Evolutionary conservation across 1,284 basidiomycete genomes (phyloP).

Genomic region (Meripilus lineatus): DNA sequence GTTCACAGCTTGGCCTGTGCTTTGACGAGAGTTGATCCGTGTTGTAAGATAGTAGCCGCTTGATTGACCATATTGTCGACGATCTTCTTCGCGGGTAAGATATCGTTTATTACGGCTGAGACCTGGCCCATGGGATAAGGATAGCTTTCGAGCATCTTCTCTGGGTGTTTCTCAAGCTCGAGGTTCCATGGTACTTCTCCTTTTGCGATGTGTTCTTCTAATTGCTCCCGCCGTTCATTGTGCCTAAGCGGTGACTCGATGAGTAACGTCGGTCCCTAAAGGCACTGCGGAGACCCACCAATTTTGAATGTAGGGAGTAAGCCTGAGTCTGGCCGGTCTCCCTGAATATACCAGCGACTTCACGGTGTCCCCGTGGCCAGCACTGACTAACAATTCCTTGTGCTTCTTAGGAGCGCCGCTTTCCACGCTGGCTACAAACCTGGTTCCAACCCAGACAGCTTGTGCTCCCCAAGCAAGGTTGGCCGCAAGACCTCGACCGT

Average conservation of each 20-base stretch:
- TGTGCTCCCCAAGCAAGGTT: conserved; percentile 80
- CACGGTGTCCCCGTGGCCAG: conserved; percentile 63
- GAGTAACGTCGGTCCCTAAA: background rate
- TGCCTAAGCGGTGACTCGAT: conserved; percentile 47
- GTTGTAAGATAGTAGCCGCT: conserved; percentile 44
- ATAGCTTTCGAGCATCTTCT: conserved; percentile 54
- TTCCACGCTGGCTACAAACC: conserved; percentile 80
- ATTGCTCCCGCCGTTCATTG: conserved; percentile 65
- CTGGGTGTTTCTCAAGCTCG: conserved; percentile 73
- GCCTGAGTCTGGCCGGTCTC: conserved; percentile 76
- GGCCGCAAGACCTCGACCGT: conserved; percentile 78
- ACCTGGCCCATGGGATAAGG: conserved; percentile 81
- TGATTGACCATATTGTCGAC: conserved; percentile 77
- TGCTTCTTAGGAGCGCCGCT: conserved; percentile 76
- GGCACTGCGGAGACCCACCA: conserved; percentile 17
- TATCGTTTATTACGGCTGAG: conserved; percentile 67
- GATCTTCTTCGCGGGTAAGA: conserved; percentile 76
- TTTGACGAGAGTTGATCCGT: conserved; percentile 7
- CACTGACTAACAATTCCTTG: conserved; percentile 65
- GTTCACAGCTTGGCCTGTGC: conserved; percentile 31
- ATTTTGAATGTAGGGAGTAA: conserved; percentile 66
- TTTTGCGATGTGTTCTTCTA: conserved; percentile 69
- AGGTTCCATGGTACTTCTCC: conserved; percentile 72
- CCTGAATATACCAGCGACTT: conserved; percentile 82
- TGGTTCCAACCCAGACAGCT: conserved; percentile 62